Evolutionary conservation across 345 rosid genomes (phyloP), one percentile per base, ranked within the genome.

Genomic region (Camelina sativa): DNA sequence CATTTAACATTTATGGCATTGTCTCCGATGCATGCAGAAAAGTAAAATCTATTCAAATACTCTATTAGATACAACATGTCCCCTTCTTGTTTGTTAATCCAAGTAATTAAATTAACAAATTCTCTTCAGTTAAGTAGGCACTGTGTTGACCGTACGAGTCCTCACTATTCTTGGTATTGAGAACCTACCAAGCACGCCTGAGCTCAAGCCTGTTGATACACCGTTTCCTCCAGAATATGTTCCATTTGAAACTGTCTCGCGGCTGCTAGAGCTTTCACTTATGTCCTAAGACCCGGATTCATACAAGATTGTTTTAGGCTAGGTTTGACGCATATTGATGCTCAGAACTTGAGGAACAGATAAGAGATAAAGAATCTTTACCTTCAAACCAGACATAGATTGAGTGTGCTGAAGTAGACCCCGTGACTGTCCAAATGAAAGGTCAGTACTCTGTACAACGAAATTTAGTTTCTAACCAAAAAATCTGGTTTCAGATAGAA

Each of bases 341-440:
- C 17, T 17, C 6, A n/a, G 13, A 16, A 56, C 11, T 32, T 16
- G 41, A 32, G 48, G 62, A 41, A 58, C 8, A 16, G 59, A 17
- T 16, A 61, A 13, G 19, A 58, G 23, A 15, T 17, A 8, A 40
- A 75, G 4, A 60, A 37, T 35, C 6, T 44, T 12, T 61, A 84
- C 88, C 88, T 85, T 85, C 38, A 82, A 83, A 62, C 84, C 80
- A 34, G 79, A 44, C 71, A 73, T 37, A 46, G 81, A 76, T 30
- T 77, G 79, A 40, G 74, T 47, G 74, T 64, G 78, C 41, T 67
- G 81, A 37, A 57, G 79, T 28, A 72, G 44, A 48, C 69, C 52
- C 41, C 67, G 76, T 57, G 77, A 79, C 89, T 86, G 84, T 43
- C n/a, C 13, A 67, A 53, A 28, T 5, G 12, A 32, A n/a, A 66